Evolutionary conservation across 2,329 filamentous ascomycete species (phyloP), one percentile per base, ranked within the genome.

Genomic region (Aspergillus cejpii): DNA sequence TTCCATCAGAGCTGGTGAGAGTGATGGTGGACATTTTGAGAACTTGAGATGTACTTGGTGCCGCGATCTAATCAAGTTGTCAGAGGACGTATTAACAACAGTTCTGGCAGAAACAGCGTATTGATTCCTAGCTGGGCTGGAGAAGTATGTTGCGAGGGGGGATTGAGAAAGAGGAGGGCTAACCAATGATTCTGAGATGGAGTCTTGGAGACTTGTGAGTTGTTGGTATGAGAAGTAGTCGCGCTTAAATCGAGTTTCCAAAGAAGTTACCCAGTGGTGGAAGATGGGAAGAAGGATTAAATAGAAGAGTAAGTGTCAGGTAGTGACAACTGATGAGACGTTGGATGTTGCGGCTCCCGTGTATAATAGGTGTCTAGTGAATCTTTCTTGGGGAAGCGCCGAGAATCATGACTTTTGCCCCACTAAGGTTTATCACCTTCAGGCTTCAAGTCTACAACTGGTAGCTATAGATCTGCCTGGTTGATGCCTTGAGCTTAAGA

Each of bases 1-100:
- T 68, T 42, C 67, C 66, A 63, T 78, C 75, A 39, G 74, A 77
- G 62, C 70, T 74, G 53, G 70, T 61, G 14, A 78, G 66, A 39
- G 63, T 74, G 48, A 78, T 70, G 11, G 54, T 50, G 40, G 60
- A 48, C 55, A 60, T 61, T 20, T 37, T 56, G 54, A 50, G 38
- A 45, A 49, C 48, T 12, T 45, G 11, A 19, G 10, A 11, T 17
- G 15, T 17, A 34, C 11, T 17, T 2, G 17, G 14, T 11, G n/a
- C 11, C 1, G 31, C 6, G 7, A 19, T 20, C 31, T 34, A 17
- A 34, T 20, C n/a, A 14, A n/a, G 15, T 17, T 34, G 31, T 24
- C 15, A 34, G 6, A 8, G 2, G 15, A 17, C 10, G 7, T 11
- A 17, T 34, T 19, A 17, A 17, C 17, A 11, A 34, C 2, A 19